Percentiles rank a stretch among this genome's conserved stretches.
Evolutionary conservation across 768 basidiomycete species (phyloP).

Genomic region (Trametes cingulata): DNA sequence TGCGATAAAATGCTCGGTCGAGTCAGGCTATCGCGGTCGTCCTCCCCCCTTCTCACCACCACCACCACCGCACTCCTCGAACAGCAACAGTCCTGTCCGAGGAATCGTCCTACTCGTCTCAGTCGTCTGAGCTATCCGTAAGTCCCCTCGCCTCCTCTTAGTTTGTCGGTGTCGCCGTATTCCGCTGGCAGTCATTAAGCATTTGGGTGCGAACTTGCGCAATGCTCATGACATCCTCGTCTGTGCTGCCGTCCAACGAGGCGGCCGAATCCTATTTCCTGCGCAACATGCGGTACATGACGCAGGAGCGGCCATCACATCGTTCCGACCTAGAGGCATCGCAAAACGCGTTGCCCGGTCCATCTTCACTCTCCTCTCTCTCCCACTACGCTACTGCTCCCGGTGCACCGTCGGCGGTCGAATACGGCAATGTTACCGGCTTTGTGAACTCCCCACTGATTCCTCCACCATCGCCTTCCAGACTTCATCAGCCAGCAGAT

Average conservation of each 20-base stretch:
- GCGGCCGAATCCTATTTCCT: conserved; percentile 13
- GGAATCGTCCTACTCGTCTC: conserved; percentile 13
- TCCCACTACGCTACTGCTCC: conserved; percentile 15
- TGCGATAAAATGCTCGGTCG: conserved; percentile 24
- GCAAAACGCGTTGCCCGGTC: neutral
- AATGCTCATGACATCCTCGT: conserved; percentile 15
- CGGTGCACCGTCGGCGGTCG: conserved; percentile 22
- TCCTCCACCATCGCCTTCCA: conserved; percentile 29
- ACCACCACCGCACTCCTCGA: conserved; percentile 21
- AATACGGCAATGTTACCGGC: conserved; percentile 20
- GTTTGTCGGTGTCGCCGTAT: conserved; percentile 21
- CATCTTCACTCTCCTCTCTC: conserved; percentile 8
- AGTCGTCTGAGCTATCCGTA: conserved; percentile 15
- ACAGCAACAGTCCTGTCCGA: conserved; percentile 24
- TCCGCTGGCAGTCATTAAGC: conserved; percentile 24
- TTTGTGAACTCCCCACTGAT: conserved; percentile 30
- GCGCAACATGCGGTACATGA: conserved; percentile 21
- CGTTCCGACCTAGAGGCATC: conserved; percentile 3
- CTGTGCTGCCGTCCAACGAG: conserved; percentile 15
- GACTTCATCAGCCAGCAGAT: conserved; percentile 23
- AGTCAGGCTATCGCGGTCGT: conserved; percentile 27
- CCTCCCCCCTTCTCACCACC: conserved; percentile 22
- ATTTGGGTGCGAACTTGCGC: conserved; percentile 14
- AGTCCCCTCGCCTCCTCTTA: conserved; percentile 13
- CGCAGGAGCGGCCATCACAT: conserved; percentile 22